phyloP scores from a whole-genome alignment of 345 rosid species.

The Euphorbia lathyris region DNA sequence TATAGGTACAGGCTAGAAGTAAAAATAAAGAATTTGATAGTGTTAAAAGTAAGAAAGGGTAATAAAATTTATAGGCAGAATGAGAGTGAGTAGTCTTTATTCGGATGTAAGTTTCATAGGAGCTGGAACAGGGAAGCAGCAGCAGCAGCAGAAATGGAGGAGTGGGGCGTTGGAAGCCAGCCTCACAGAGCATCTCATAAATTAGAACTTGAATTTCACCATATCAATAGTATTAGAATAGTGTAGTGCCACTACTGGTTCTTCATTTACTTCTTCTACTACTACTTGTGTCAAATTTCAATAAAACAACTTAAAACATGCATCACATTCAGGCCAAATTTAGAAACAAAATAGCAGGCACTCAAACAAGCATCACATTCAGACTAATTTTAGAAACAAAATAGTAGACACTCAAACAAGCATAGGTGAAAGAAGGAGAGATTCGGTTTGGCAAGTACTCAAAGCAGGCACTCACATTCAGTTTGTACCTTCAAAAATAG shows the following conservation, averaged over 20 bases:
- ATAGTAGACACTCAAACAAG: too few species aligned
- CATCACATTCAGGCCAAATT: too few species aligned
- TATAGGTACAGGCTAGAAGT: too few species aligned
- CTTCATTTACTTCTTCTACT: not conserved
- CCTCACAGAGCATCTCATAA: conserved; percentile 80
- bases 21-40: not conserved
- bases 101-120: not conserved
- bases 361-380: too few species aligned
- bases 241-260: not conserved
- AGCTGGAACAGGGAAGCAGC: conserved; percentile 37
- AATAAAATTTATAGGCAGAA: not conserved
- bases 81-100: conserved; percentile 4
- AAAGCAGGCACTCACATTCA: too few species aligned
- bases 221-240: not conserved
- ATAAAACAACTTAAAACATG: too few species aligned
- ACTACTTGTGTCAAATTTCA: too few species aligned
- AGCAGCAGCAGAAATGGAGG: conserved; percentile 28
- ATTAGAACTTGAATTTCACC: conserved; percentile 37
- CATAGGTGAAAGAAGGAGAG: too few species aligned
- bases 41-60: not conserved
- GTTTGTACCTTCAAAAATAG: too few species aligned
- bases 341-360: too few species aligned
- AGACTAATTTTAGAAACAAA: too few species aligned
- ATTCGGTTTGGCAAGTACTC: too few species aligned
- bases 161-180: conserved; percentile 95